Conservation (phyloP, 164 flowering plant genomes). For the Chimonanthus praecox region DNA sequence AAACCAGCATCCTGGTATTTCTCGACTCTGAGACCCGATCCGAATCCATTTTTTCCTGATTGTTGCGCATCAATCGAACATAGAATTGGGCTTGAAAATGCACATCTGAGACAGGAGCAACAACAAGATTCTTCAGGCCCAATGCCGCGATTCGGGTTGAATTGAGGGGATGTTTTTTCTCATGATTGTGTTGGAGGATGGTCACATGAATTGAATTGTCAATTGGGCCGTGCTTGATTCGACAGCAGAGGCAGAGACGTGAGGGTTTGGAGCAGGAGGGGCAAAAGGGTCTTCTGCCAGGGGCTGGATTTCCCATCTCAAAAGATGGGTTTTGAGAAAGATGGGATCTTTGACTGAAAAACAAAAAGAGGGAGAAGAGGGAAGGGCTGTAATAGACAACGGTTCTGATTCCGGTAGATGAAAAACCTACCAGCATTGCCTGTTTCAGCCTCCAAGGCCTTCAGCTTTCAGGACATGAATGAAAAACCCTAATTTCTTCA, state of each 20-base stretch:
- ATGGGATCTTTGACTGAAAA: slow-evolving; percentile 2
- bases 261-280: slow-evolving; percentile 56
- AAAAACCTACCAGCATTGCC: neutral
- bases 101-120: slow-evolving; percentile 54
- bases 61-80: slow-evolving; percentile 21
- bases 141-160: slow-evolving; percentile 62
- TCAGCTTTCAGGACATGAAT: too few relatives aligned
- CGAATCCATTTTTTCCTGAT: neutral
- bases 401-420: neutral
- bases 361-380: neutral
- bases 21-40: neutral
- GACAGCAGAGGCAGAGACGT: slow-evolving; percentile 52
- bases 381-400: neutral
- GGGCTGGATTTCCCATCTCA: slow-evolving; percentile 30
- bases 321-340: slow-evolving; percentile 20
- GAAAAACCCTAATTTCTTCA: neutral
- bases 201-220: slow-evolving; percentile 54
- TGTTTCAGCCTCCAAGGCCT: too few relatives aligned
- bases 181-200: slow-evolving; percentile 66
- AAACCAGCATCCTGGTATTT: neutral
- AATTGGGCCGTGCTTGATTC: slow-evolving; percentile 37
- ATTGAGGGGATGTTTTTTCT: slow-evolving; percentile 69
- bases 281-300: slow-evolving; percentile 53
- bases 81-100: slow-evolving; percentile 40
- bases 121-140: slow-evolving; percentile 57